These are phyloP conservation scores for Lipomyces chichibuensis DNA, from an alignment of 805 yeast genomes.

Conservation along the genomic window DNA sequence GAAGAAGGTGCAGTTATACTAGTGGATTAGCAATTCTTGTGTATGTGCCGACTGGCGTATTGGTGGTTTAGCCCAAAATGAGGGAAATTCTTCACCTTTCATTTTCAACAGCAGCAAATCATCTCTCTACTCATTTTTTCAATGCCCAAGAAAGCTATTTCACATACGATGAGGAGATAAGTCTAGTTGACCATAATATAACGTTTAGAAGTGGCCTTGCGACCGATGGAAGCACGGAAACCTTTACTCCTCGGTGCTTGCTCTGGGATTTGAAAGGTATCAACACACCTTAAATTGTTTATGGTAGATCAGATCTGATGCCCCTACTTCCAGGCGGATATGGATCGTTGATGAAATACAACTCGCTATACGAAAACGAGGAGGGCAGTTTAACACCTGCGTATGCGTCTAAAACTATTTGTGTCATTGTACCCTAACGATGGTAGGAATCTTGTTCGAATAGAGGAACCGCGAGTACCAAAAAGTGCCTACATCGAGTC, in stretches of 20 bases:
- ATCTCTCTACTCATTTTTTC: slow-evolving; percentile 76
- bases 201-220: slow-evolving; percentile 51
- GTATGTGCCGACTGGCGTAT: background rate
- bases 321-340: slow-evolving; percentile 39
- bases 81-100: slow-evolving; percentile 75
- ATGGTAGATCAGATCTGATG: background rate
- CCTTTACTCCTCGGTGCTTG: slow-evolving; percentile 79
- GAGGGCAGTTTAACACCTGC: slow-evolving; percentile 7
- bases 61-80: slow-evolving; percentile 48
- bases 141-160: slow-evolving; percentile 75
- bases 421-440: background rate
- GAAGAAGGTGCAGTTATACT: background rate
- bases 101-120: slow-evolving; percentile 72
- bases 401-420: background rate
- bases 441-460: slow-evolving; percentile 39
- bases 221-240: slow-evolving; percentile 48
- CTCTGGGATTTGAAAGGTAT: slow-evolving; percentile 73
- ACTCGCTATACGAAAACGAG: slow-evolving; percentile 32
- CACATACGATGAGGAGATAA: slow-evolving; percentile 49
- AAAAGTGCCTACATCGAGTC: slow-evolving; percentile 67
- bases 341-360: slow-evolving; percentile 56
- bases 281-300: background rate
- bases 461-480: slow-evolving; percentile 47
- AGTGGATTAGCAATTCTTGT: background rate
- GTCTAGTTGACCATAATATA: slow-evolving; percentile 52